Percentiles rank a stretch among this genome's conserved stretches.
phyloP scores from a whole-genome alignment of 441 rosid species.

The Euphorbia celastroides region DNA sequence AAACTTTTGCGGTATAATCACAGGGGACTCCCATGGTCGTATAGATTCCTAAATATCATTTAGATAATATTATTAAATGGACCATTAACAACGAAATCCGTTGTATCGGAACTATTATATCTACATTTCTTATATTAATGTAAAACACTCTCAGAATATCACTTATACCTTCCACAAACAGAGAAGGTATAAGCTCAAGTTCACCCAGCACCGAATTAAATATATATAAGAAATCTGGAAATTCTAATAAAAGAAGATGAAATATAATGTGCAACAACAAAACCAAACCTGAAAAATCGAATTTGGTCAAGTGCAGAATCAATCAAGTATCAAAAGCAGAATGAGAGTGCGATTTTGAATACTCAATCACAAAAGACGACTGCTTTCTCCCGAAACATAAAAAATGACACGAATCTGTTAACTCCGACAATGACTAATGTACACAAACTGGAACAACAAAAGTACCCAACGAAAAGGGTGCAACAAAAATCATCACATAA shows the following conservation, averaged over 20 bases:
- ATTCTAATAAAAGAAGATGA: neutral
- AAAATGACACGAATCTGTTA: slow-evolving; percentile 3
- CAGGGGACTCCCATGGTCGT: too few relatives aligned
- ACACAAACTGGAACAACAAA: slow-evolving; percentile 27
- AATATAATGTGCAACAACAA: too few relatives aligned
- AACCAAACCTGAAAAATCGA: neutral
- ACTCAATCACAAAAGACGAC: slow-evolving; percentile 3
- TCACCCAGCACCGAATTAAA: neutral
- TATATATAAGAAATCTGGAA: neutral
- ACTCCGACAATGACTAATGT: slow-evolving; percentile 26
- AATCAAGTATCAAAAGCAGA: neutral
- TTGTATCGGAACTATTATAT: too few relatives aligned
- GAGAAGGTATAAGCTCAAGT: neutral
- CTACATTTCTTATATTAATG: too few relatives aligned
- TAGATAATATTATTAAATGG: too few relatives aligned
- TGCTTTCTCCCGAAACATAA: neutral
- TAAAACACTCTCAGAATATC: too few relatives aligned
- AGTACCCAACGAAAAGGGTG: slow-evolving; percentile 14
- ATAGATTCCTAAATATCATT: too few relatives aligned
- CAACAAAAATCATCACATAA: slow-evolving; percentile 45
- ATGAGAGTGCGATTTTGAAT: too few relatives aligned
- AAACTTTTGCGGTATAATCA: too few relatives aligned
- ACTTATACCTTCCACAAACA: neutral
- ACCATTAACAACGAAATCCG: too few relatives aligned
- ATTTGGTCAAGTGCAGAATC: neutral